Base-by-base conservation (phyloP, 2,329 filamentous ascomycete species). In the Clarireedia hainanense region DNA sequence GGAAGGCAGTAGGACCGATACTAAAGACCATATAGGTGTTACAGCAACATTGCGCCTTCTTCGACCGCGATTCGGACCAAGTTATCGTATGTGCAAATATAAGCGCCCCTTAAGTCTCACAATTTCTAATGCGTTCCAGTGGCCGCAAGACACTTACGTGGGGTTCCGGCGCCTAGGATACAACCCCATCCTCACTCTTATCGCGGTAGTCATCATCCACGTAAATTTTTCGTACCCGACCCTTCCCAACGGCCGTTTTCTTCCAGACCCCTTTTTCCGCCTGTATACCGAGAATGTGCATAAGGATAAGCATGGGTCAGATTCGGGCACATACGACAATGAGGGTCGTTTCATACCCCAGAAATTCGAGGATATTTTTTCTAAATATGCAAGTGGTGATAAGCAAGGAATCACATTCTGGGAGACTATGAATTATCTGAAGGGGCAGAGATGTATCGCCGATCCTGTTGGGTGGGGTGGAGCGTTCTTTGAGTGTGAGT, bases 11-110 rank as follows among this genome's bases (percentile, higher is more conserved):
- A 23, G 9, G 14, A 24, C 20, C 6, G 26, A 30, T 23, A 27
- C 10, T 47, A 15, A 34, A 12, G 4, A 4, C 14, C 34, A 51
- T 1, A 15, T n/a, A 64, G 64, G 73, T 79, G 12, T 70, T 81
- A 3, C 76, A 79, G 62, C 78, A 81, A 61, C 79, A 81, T 64
- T 72, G 73, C 61, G 68, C 69, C 23, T 80, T 77, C 70, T 81
- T 76, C 60, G 78, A 81, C 64, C 61, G 67, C 9, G 77, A 80
- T 62, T 61, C 66, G 27, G 78, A 80, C 62, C 75, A 75, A 36
- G 67, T 80, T n/a, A 75, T 81, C 24, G 43, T 47, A 47, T 27
- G 43, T n/a, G 5, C 10, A 10, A 3, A 10, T 26, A 3, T 26
- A 34, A 34, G 30, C 23, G 6, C 42, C 5, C 30, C 58, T 15